A percentile compares a stretch with the other conserved stretches of the same genome.
These are phyloP conservation scores for Thuidium tamariscinum DNA, from an alignment of 225 moss, liverwort and hornwort species.

Conservation along the genomic window DNA sequence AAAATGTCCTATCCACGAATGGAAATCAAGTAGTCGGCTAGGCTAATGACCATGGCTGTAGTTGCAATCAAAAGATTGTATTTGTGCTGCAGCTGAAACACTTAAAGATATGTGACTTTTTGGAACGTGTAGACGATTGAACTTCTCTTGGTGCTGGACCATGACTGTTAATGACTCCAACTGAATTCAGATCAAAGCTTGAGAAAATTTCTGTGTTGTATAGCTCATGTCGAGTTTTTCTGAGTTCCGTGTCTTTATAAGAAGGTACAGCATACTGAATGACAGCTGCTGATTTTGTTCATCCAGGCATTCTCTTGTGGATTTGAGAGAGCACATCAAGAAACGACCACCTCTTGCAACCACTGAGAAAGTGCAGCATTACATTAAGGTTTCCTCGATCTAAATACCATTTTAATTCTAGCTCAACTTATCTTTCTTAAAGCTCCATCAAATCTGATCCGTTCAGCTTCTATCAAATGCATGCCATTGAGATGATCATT, in stretches of 20 bases:
- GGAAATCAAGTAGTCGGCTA: not conserved
- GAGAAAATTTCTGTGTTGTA: not conserved
- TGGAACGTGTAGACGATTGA: not conserved
- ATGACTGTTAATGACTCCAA: not conserved
- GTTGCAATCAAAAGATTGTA: not conserved
- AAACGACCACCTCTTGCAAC: slow-evolving; percentile 91
- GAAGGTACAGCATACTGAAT: not conserved
- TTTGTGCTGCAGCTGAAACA: not conserved
- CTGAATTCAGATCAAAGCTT: not conserved
- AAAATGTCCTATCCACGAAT: not conserved
- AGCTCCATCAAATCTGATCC: not conserved
- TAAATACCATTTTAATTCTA: not conserved
- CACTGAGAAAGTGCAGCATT: slow-evolving; percentile 90
- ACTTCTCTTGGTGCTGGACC: not conserved
- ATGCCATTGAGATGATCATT: not conserved
- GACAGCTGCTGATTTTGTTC: not conserved
- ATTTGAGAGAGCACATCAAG: slow-evolving; percentile 80
- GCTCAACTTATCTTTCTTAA: not conserved
- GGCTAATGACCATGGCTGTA: not conserved
- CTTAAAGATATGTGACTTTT: not conserved
- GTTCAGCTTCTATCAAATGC: not conserved
- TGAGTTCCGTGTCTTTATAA: not conserved
- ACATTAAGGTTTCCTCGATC: slow-evolving; percentile 29
- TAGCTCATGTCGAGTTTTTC: not conserved
- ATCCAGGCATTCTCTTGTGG: slow-evolving; percentile 62